A percentile compares a stretch with the other conserved stretches of the same genome.
phyloP scores from a whole-genome alignment of 2,329 filamentous ascomycete species.

The Apiospora marii region DNA sequence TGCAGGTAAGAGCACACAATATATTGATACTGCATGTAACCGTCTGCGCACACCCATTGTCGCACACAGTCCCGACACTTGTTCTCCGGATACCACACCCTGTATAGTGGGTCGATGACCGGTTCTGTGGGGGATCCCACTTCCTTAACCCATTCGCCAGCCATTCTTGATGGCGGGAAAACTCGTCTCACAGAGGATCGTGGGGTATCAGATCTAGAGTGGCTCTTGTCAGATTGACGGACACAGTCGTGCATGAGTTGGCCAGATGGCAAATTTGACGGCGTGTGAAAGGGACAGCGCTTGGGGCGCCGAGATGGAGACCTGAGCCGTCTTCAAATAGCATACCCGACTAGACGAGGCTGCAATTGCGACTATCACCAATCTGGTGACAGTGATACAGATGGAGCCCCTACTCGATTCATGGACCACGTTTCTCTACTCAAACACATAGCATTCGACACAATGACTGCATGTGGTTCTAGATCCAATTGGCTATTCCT shows the following conservation, averaged over 20 bases:
- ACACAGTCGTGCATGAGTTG: conserved; percentile 7
- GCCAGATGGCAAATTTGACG: not conserved
- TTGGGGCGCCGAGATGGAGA: not conserved
- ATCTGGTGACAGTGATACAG: not conserved
- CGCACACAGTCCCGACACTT: not conserved
- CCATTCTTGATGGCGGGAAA: not conserved
- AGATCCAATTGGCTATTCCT: not conserved
- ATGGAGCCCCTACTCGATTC: conserved; percentile 20
- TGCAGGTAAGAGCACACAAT: not conserved
- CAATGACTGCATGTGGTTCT: not conserved
- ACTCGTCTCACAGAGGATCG: conserved; percentile 2
- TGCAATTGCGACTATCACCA: conserved; percentile 3
- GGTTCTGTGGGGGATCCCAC: conserved; percentile 5
- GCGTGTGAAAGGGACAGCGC: not conserved
- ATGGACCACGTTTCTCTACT: not conserved
- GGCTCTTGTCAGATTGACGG: conserved; percentile 11
- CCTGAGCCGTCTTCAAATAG: not conserved
- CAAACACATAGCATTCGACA: not conserved
- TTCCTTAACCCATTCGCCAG: not conserved
- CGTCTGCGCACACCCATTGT: not conserved
- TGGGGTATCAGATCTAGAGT: conserved; percentile 7
- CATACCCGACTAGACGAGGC: not conserved
- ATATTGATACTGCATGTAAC: not conserved
- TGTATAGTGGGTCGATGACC: conserved; percentile 11
- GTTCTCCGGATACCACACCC: not conserved